Evolutionary conservation across 139 green algal species (phyloP).

Genomic region (Penium margaritaceum): DNA sequence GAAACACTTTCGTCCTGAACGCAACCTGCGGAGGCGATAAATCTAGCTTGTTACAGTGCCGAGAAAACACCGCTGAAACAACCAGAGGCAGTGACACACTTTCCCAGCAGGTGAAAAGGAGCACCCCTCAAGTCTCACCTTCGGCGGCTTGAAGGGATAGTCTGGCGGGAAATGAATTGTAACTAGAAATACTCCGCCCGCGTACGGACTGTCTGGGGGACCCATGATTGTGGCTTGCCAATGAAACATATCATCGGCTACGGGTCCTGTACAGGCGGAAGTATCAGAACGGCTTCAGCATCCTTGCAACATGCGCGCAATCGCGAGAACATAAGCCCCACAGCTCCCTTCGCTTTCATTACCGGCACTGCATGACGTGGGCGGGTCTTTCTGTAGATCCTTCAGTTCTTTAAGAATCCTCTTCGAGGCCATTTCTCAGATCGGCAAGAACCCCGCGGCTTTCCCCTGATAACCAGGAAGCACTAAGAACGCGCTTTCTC

Average conservation of each 20-base stretch:
- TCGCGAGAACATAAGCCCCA: too few species aligned
- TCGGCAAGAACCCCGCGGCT: too few species aligned
- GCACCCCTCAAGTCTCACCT: conserved; percentile 54
- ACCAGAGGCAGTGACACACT: background rate
- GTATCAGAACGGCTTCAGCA: too few species aligned
- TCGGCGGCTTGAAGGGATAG: conserved; percentile 95
- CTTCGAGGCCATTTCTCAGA: conserved; percentile 86
- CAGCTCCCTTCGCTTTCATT: too few species aligned
- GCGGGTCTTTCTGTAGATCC: conserved; percentile 85
- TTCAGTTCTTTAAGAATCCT: conserved; percentile 78
- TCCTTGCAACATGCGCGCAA: too few species aligned
- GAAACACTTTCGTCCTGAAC: conserved; percentile 41
- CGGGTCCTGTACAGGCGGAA: conserved; percentile 25
- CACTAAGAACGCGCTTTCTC: too few species aligned
- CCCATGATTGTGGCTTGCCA: conserved; percentile 82
- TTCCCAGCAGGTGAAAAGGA: background rate
- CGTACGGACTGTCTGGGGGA: conserved; percentile 79
- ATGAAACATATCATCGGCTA: conserved; percentile 81
- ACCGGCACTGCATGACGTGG: conserved; percentile 75
- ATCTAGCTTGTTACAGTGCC: background rate
- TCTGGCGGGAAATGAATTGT: conserved; percentile 89
- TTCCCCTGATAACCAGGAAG: too few species aligned
- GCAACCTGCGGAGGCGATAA: conserved; percentile 16
- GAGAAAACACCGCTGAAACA: background rate
- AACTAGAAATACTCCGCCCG: conserved; percentile 77